Evolutionary conservation across 2,329 filamentous ascomycete genomes (phyloP), one percentile per base, ranked within the genome.

Genomic region (Ceratocystis albifundus): DNA sequence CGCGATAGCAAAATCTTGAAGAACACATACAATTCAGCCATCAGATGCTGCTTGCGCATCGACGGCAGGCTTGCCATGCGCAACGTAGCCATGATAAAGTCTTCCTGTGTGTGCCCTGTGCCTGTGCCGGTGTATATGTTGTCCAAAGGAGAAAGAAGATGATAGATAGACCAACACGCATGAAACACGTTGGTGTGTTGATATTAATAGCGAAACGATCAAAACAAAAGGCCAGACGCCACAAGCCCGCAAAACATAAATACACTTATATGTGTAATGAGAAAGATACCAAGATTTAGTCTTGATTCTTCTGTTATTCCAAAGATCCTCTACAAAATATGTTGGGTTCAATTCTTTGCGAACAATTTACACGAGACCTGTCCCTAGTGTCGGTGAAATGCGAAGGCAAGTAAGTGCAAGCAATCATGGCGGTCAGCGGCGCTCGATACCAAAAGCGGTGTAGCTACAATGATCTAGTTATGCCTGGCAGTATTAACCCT

Each of bases 11-110:
- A 8, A 3, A 30, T 48, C 62, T 44, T 30, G 28, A 46, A 66
- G 32, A 61, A 12, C 10, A 53, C 55, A 59, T 79, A 94, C 89
- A 93, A 94, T 77, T 94, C 90, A 68, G 89, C 82, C 50, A 91
- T 80, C 62, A 94, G 81, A 73, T 91, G 87, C 75, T 94, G 88
- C 74, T 82, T 85, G 72, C 87, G 83, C 72, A 92, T 71, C 64
- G 83, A 79, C 8, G 83, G 80, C 69, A 85, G 72, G 57, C 74
- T 74, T 50, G 74, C 75, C 71, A 84, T 75, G 62, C 76, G 77
- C 20, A 77, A 71, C 36, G 77, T 74, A 8, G 76, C 71, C 80
- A 83, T 83, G 6, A 65, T 68, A 41, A 12, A 22, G 6, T 50
- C 7, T 48, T 4, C 4, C 5, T 48, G 46, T 48, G 46, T n/a